Percentiles rank a stretch among this genome's conserved stretches.
Evolutionary conservation across 805 yeast genomes (phyloP).

Genomic region (Ogataea kodamae): DNA sequence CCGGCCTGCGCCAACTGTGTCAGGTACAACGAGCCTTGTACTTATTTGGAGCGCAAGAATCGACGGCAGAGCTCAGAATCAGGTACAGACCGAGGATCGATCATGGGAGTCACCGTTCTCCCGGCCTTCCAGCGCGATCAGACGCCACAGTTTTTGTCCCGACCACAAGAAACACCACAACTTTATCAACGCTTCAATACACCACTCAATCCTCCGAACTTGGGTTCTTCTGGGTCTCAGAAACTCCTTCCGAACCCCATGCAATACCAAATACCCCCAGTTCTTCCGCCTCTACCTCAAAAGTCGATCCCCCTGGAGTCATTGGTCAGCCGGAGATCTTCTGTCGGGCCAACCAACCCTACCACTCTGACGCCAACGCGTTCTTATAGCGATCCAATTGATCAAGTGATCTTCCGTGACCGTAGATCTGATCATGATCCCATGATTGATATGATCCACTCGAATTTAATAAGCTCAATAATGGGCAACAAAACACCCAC

Average conservation of each 20-base stretch:
- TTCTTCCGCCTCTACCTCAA: constrained; percentile 10
- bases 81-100: background rate
- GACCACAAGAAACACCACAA: constrained; percentile 1
- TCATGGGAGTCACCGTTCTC: background rate
- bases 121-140: background rate
- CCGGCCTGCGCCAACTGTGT: constrained; percentile 45
- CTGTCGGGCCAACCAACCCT: background rate
- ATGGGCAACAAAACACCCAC: constrained; percentile 30
- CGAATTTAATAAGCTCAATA: constrained; percentile 12
- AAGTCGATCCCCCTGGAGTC: constrained; percentile 15
- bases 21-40: constrained; percentile 37
- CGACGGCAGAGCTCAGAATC: constrained; percentile 16
- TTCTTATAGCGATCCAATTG: background rate
- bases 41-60: constrained; percentile 39
- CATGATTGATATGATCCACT: constrained; percentile 14
- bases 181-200: constrained; percentile 1
- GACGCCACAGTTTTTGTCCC: background rate
- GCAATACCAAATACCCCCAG: constrained; percentile 7
- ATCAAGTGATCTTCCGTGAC: background rate
- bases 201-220: background rate
- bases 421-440: constrained; percentile 4
- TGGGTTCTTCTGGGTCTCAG: background rate
- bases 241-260: constrained; percentile 5
- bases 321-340: constrained; percentile 7
- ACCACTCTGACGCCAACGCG: background rate